Evolutionary conservation across 148 eudicot species (phyloP), one percentile per base, ranked within the genome.

Genomic region (Vaccinium macrocarpon): DNA sequence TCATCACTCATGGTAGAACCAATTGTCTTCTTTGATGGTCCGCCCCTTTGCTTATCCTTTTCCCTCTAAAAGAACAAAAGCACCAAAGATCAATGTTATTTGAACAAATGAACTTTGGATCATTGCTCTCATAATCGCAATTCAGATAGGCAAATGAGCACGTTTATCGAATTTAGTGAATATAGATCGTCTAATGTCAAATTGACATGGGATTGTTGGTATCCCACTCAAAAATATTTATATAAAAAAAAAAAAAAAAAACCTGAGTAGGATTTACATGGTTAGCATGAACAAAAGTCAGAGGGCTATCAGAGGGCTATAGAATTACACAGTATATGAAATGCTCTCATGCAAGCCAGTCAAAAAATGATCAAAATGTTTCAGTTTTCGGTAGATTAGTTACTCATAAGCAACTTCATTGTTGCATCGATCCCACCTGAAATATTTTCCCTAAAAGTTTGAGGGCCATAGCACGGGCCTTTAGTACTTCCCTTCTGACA

Each of bases 401-500:
- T 71, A 71, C n/a, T 12, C 49, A 70, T 16, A 15, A 75, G n/a
- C 51, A 10, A 76, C 49, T 76, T 76, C 23, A 48, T 48, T 42
- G 16, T 6, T 18, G 27, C 77, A 46, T 25, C 23, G 7, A n/a
- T 57, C n/a, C 16, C 19, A 94, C 99, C 98, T 97, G 97, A 81
- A 95, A 97, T 48, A 92, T 84, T 84, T 90, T 92, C 76, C 99
- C 99, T 4, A 97, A 86, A 23, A 89, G 77, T 85, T 95, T 97
- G 52, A 97, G 82, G 46, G 95, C 99, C 55, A 84, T 82, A 8
- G 99, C 98, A 14, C 99, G 94, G 42, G 87, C 85, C 85, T 90
- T 93, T 19, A 97, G 94, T 80, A 93, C 97, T 89, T 95, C 99
- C 90, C 91, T 97, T 90, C 85, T 95, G 13, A 89, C 86, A 71